phyloP scores from a whole-genome alignment of 2,329 filamentous ascomycete genomes.

The Colletotrichum tabaci region DNA sequence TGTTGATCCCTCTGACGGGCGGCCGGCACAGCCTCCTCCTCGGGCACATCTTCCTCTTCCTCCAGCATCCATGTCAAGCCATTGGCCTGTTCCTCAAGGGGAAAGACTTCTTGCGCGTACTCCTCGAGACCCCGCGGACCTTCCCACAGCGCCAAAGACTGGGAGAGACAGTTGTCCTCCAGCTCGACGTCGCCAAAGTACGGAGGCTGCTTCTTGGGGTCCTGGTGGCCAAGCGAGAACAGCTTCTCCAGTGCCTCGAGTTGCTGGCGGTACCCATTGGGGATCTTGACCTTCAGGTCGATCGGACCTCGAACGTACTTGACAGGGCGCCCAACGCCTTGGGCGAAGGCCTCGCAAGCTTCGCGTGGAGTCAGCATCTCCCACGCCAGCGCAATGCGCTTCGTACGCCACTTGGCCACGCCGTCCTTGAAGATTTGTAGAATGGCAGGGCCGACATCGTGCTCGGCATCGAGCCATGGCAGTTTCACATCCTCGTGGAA shows the following conservation, averaged over 20 bases:
- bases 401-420: constrained; percentile 83
- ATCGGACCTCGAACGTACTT: constrained; percentile 85
- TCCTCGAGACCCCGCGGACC: constrained; percentile 92
- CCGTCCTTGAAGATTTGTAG: constrained; percentile 97
- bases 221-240: constrained; percentile 65
- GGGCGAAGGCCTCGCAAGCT: constrained; percentile 84
- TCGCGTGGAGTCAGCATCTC: constrained; percentile 88
- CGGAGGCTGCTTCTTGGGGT: constrained; percentile 71
- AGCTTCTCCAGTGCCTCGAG: constrained; percentile 78
- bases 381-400: constrained; percentile 88
- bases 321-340: constrained; percentile 83
- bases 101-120: constrained; percentile 94
- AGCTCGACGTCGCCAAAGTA: constrained; percentile 74
- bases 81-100: constrained; percentile 94
- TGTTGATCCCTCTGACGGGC: constrained; percentile 45
- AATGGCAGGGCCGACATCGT: constrained; percentile 93
- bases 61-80: constrained; percentile 92
- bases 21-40: constrained; percentile 46
- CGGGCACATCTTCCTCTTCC: constrained; percentile 60
- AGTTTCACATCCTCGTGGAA: constrained; percentile 92
- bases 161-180: constrained; percentile 77
- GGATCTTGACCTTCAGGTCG: constrained; percentile 87
- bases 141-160: constrained; percentile 90
- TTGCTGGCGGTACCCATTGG: constrained; percentile 89
- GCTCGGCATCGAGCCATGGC: constrained; percentile 96